A percentile compares a stretch with the other conserved stretches of the same genome.
Evolutionary conservation across 768 basidiomycete species (phyloP).

Genomic region (Termitomyces sp.): DNA sequence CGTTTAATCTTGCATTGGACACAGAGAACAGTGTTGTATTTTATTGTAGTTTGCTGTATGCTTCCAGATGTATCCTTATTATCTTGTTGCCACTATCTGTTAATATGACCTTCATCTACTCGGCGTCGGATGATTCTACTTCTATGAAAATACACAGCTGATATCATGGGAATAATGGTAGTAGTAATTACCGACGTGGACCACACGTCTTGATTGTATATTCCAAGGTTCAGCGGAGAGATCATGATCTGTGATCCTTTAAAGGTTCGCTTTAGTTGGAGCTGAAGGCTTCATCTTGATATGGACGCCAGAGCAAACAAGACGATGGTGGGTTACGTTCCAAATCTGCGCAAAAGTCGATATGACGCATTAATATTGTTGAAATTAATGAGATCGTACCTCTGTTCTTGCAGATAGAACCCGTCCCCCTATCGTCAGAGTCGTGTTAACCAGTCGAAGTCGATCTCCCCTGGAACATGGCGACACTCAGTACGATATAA

Average conservation of each 20-base stretch:
- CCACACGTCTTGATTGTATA: not conserved
- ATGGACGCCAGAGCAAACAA: slow-evolving; percentile 50
- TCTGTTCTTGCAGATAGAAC: slow-evolving; percentile 44
- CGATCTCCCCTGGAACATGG: slow-evolving; percentile 34
- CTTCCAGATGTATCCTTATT: not conserved
- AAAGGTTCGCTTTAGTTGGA: slow-evolving; percentile 22
- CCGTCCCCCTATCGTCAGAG: slow-evolving; percentile 42
- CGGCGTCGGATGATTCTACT: not conserved
- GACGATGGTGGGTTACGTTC: slow-evolving; percentile 44
- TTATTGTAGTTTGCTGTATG: not conserved
- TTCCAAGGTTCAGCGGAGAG: not conserved
- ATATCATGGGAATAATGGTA: not conserved
- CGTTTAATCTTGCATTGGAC: not conserved
- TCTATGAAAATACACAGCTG: not conserved
- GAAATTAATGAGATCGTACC: slow-evolving; percentile 20
- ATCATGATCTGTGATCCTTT: not conserved
- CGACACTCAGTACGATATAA: not conserved
- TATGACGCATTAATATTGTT: not conserved
- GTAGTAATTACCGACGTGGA: no score
- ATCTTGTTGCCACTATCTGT: not conserved
- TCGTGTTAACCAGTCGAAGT: slow-evolving; percentile 46
- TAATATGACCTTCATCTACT: not conserved
- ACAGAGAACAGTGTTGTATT: not conserved
- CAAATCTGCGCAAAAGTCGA: slow-evolving; percentile 37
- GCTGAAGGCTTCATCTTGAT: slow-evolving; percentile 48